These are phyloP conservation scores for Termitomyces sp. DNA, from an alignment of 768 basidiomycete species.

Conservation along the genomic window DNA sequence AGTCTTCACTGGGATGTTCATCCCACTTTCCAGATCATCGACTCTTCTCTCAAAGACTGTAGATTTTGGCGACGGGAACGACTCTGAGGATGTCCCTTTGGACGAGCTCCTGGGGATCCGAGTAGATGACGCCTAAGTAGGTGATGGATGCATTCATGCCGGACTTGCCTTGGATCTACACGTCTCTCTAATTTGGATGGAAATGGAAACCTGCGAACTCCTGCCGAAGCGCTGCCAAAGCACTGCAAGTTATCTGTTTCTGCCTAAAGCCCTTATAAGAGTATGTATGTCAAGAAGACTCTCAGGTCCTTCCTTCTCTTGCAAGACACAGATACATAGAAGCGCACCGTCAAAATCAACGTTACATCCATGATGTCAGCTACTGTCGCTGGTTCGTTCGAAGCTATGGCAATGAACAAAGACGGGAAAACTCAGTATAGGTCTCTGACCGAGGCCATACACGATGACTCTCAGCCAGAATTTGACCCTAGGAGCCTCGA, in stretches of 20 bases:
- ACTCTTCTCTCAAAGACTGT: too few relatives aligned
- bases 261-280: background rate
- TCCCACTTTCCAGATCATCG: too few relatives aligned
- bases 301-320: background rate
- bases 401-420: constrained; percentile 1
- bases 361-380: background rate
- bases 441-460: constrained; percentile 7
- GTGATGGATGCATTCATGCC: too few relatives aligned
- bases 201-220: too few relatives aligned
- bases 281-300: background rate
- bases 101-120: too few relatives aligned
- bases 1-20: too few relatives aligned
- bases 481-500: constrained; percentile 8
- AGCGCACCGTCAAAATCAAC: background rate
- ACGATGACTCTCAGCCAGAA: constrained; percentile 7
- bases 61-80: too few relatives aligned
- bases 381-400: background rate
- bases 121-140: too few relatives aligned
- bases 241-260: constrained; percentile 22
- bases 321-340: background rate
- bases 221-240: too few relatives aligned
- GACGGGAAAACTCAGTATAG: constrained; percentile 5
- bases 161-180: too few relatives aligned
- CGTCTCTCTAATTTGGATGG: too few relatives aligned
- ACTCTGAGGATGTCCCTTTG: too few relatives aligned